Base-by-base conservation (phyloP, 768 basidiomycete species). In the Tremella fuciformis region DNA sequence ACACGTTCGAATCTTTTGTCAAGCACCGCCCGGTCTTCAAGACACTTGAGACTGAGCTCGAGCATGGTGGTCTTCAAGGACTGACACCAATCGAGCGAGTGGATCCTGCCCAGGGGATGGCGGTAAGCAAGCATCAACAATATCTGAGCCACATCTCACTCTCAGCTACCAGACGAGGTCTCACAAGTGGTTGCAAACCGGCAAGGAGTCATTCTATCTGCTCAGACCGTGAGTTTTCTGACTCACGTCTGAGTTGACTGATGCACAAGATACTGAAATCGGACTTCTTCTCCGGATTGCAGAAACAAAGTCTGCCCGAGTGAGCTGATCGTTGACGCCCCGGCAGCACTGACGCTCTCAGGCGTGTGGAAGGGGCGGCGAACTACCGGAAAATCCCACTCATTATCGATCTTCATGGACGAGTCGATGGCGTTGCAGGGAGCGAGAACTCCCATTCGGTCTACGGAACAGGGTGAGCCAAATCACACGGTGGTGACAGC, bases 251-350 rank as follows among this genome's bases (percentile, higher is more conserved):
- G 2, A 22, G n/a, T 44, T 3, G 19, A 57, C 90, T 13, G 88
- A 91, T 47, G 1, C 89, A 86, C 3, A 91, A 92, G 0, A 96
- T 98, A 66, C 80, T 98, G 70, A 99, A 99, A 80, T 71, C 70
- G 2, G 78, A 78, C 60, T 76, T 77, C 59, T 79, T 79, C 66
- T 67, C 71, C 11, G 74, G 77, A 1, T 73, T 98, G 29, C 96
- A 98, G 78, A 98, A 97, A 80, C 91, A 96, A 86, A 89, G 89
- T 2, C 80, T 99, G 1, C 89, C 92, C 0, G 96, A 98, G 88
- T 93, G 60, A 61, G 86, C 79, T 2, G 7, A 29, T 1, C 16
- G n/a, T 6, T 19, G 22, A 52, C 9, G 8, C 6, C 26, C 26
- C 13, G 51, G 11, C 34, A 39, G 50, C 6, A 6, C 29, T 65